Conservation (phyloP, 164 flowering plant species). For the Pachysandra terminalis region DNA sequence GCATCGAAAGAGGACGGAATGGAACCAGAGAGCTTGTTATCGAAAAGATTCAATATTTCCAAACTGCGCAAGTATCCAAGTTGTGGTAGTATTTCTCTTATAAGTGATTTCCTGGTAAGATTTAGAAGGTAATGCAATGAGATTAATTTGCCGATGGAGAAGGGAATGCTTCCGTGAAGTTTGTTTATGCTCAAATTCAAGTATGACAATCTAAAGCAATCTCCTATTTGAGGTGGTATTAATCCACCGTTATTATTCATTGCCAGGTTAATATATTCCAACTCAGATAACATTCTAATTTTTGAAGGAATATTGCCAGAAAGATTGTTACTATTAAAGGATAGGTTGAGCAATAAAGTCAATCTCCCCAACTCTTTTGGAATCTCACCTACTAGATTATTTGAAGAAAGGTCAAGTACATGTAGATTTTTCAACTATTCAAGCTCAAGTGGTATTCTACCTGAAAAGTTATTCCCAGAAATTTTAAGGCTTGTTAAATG, state of each 20-base stretch:
- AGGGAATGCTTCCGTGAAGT: neutral
- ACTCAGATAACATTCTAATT: neutral
- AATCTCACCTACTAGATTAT: neutral
- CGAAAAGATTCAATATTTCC: neutral
- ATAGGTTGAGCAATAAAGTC: neutral
- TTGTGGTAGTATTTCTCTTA: neutral
- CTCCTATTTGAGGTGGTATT: neutral
- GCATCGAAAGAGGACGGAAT: neutral
- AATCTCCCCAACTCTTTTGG: neutral
- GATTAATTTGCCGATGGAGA: neutral
- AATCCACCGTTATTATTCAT: neutral
- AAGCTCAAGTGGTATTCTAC: neutral
- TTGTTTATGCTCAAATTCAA: neutral
- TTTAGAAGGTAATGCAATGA: neutral
- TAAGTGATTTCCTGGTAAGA: neutral
- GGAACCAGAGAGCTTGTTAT: neutral
- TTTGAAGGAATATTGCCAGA: neutral
- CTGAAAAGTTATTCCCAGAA: neutral
- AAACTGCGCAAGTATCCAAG: neutral
- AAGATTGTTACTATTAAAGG: neutral
- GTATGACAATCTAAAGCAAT: neutral
- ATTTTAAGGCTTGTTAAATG: neutral
- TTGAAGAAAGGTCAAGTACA: neutral
- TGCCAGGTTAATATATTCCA: neutral
- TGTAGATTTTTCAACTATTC: neutral